Evolutionary conservation across 352 stramenopile species (phyloP).

Genomic region (Pythium myriotylum): DNA sequence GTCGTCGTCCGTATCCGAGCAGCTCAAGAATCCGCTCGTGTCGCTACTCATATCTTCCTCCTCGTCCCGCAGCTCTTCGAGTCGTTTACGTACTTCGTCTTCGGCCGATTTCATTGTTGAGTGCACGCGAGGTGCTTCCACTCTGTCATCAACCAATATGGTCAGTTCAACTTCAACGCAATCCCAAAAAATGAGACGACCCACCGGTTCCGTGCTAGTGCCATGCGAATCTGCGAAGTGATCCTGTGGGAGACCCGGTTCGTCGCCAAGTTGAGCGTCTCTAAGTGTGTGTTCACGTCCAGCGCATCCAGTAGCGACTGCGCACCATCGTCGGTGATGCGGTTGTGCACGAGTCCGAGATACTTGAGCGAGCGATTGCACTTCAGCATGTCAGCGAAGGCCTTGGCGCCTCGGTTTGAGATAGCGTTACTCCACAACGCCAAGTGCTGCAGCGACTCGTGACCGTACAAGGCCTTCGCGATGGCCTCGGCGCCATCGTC

Average conservation of each 20-base stretch:
- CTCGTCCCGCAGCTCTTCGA: constrained; percentile 37
- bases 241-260: constrained; percentile 54
- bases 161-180: too few relatives aligned
- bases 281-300: constrained; percentile 65
- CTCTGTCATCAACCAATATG: constrained; percentile 6
- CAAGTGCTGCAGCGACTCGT: constrained; percentile 67
- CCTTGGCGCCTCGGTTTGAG: constrained; percentile 46
- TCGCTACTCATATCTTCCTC: constrained; percentile 35
- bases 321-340: constrained; percentile 46
- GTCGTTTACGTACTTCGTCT: constrained; percentile 38
- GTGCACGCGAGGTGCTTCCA: constrained; percentile 29
- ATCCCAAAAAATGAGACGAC: too few relatives aligned
- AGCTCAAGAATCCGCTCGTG: constrained; percentile 65
- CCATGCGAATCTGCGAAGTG: constrained; percentile 46
- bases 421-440: constrained; percentile 67
- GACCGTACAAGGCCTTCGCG: constrained; percentile 68
- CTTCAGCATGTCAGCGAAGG: constrained; percentile 56
- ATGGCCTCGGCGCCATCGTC: constrained; percentile 60
- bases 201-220: constrained; percentile 59
- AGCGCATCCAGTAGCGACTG: constrained; percentile 59
- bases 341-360: constrained; percentile 63
- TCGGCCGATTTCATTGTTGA: constrained; percentile 44
- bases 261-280: constrained; percentile 59
- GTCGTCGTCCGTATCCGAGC: constrained; percentile 37
- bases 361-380: constrained; percentile 70